phyloP scores from a whole-genome alignment of 1,284 basidiomycete species.

The Mixia osmundae region DNA sequence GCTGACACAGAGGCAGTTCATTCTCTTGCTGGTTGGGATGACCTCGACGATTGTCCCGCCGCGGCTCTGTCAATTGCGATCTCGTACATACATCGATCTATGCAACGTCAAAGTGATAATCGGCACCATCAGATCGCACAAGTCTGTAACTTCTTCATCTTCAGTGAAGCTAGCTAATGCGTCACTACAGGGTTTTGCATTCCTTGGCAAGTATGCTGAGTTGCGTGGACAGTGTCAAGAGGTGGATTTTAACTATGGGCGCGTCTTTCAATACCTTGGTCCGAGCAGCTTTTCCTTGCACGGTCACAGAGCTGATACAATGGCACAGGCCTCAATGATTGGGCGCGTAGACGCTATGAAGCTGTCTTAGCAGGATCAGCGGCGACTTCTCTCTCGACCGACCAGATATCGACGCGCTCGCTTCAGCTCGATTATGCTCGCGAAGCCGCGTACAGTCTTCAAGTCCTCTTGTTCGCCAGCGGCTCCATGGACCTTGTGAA shows the following conservation, averaged over 20 bases:
- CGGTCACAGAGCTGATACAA: no score
- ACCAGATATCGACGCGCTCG: no score
- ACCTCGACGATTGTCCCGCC: constrained; percentile 58
- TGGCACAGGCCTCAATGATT: no score
- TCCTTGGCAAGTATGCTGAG: constrained; percentile 48
- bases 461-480: no score
- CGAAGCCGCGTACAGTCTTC: no score
- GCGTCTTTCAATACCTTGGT: constrained; percentile 79
- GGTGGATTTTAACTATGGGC: constrained; percentile 75
- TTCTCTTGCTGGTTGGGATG: no score
- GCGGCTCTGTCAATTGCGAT: constrained; percentile 59
- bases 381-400: no score
- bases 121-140: constrained; percentile 62
- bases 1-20: constrained; percentile 33
- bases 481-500: no score
- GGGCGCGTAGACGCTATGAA: no score
- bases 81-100: constrained; percentile 62
- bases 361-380: no score
- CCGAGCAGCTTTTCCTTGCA: constrained; percentile 13
- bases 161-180: not conserved
- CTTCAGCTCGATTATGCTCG: no score
- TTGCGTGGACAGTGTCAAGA: constrained; percentile 31
- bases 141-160: constrained; percentile 25
- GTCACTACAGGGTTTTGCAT: constrained; percentile 44
- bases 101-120: constrained; percentile 86